Evolutionary conservation across 2,329 filamentous ascomycete genomes (phyloP).

Genomic region (Xylaria sp.): DNA sequence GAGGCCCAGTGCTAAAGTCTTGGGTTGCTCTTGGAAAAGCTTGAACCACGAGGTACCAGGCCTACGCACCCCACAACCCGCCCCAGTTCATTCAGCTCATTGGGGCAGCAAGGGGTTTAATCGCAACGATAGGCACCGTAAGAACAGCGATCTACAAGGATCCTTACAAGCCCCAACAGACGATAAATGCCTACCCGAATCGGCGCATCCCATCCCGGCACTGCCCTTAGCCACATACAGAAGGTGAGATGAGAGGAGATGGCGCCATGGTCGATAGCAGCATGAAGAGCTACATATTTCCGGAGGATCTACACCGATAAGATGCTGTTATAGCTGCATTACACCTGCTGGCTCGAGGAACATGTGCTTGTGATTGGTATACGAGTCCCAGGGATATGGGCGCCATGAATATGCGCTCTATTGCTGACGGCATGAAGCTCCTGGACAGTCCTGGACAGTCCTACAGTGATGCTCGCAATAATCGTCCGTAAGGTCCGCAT

Average conservation of each 20-base stretch:
- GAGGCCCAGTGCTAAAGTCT: conserved; percentile 11
- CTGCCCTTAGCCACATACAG: conserved; percentile 20
- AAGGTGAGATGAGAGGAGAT: conserved; percentile 21
- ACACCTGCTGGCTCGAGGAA: neutral
- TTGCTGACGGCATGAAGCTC: conserved; percentile 22
- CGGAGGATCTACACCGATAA: neutral
- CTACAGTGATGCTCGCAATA: neutral
- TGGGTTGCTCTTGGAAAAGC: conserved; percentile 16
- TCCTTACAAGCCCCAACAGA: neutral
- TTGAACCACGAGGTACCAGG: conserved; percentile 13
- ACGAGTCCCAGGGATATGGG: neutral
- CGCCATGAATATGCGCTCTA: conserved; percentile 7
- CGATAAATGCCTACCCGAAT: too few relatives aligned
- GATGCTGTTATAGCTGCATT: conserved; percentile 5
- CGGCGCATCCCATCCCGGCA: neutral
- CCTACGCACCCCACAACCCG: conserved; percentile 4
- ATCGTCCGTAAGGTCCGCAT: neutral
- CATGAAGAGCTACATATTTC: neutral
- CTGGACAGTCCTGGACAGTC: too few relatives aligned
- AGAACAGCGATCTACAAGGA: neutral
- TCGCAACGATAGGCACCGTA: neutral
- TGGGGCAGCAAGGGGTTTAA: neutral
- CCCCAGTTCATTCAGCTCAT: neutral
- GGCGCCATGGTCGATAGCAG: conserved; percentile 16
- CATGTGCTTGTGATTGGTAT: conserved; percentile 4